phyloP scores from a whole-genome alignment of 306 rosid species.

The Dryas drummondii region DNA sequence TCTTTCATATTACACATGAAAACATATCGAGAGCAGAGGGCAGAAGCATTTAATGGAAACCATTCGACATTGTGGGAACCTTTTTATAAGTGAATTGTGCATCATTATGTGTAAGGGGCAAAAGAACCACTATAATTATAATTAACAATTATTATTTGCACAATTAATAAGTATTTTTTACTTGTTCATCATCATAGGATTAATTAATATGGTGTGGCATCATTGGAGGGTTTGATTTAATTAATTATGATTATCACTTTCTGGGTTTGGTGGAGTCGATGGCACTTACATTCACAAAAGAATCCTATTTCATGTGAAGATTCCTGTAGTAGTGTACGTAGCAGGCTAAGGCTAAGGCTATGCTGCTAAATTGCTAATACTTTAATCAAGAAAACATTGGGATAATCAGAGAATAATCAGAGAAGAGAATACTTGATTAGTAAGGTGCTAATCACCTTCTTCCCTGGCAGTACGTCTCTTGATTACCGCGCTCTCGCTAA shows the following conservation, averaged over 20 bases:
- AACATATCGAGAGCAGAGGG: too few species aligned
- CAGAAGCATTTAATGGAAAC: too few species aligned
- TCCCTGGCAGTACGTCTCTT: neutral
- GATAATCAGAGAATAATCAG: constrained; percentile 6
- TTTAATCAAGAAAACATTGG: neutral
- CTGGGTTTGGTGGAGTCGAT: too few species aligned
- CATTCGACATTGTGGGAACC: too few species aligned
- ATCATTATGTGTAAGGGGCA: neutral
- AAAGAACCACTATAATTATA: neutral
- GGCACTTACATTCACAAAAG: neutral
- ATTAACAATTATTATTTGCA: neutral
- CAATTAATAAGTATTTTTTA: neutral
- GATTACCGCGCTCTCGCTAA: neutral
- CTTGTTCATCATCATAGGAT: neutral
- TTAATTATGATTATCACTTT: too few species aligned
- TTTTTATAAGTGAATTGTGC: neutral
- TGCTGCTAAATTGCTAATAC: neutral
- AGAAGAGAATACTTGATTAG: neutral
- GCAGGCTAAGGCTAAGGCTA: neutral
- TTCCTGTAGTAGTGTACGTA: neutral
- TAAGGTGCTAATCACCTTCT: constrained; percentile 20
- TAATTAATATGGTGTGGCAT: neutral
- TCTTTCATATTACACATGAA: too few species aligned
- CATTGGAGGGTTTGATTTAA: too few species aligned
- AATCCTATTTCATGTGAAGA: neutral